These are phyloP conservation scores for Kentomonas sorsogonicus DNA, from an alignment of 208 protist genomes.

Conservation along the genomic window DNA sequence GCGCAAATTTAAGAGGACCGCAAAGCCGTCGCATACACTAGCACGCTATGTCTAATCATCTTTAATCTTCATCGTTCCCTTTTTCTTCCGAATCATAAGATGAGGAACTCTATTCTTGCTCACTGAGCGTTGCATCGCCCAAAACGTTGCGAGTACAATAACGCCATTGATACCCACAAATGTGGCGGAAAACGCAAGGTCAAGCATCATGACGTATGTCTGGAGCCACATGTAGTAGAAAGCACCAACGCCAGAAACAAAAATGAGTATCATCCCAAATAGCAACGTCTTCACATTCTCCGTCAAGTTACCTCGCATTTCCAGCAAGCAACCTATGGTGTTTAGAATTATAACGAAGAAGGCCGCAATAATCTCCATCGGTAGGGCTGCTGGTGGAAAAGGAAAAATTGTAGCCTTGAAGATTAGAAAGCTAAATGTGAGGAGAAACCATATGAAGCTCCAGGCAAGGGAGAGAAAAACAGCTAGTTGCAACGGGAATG, in stretches of 20 bases:
- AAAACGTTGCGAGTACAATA: slow-evolving; percentile 20
- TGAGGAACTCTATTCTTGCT: neutral
- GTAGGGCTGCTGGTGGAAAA: slow-evolving; percentile 41
- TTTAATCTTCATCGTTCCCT: too few species aligned
- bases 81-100: neutral
- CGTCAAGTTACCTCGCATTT: slow-evolving; percentile 45
- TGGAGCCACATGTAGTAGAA: slow-evolving; percentile 73
- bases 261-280: slow-evolving; percentile 25
- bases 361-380: slow-evolving; percentile 40
- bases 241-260: slow-evolving; percentile 28
- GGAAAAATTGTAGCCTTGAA: slow-evolving; percentile 39
- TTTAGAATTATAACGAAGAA: slow-evolving; percentile 38
- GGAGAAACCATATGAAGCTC: slow-evolving; percentile 32
- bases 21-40: too few species aligned
- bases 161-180: slow-evolving; percentile 38
- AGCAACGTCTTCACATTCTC: slow-evolving; percentile 21
- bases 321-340: slow-evolving; percentile 21
- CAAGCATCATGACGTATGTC: slow-evolving; percentile 61
- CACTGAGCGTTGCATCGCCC: slow-evolving; percentile 13
- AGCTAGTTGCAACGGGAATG: slow-evolving; percentile 40
- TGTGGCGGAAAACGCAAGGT: slow-evolving; percentile 45
- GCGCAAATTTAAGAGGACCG: too few species aligned
- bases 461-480: slow-evolving; percentile 26
- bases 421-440: slow-evolving; percentile 45
- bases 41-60: too few species aligned